Base-by-base conservation (phyloP, 1,284 basidiomycete genomes). In the Boletus smithii region DNA sequence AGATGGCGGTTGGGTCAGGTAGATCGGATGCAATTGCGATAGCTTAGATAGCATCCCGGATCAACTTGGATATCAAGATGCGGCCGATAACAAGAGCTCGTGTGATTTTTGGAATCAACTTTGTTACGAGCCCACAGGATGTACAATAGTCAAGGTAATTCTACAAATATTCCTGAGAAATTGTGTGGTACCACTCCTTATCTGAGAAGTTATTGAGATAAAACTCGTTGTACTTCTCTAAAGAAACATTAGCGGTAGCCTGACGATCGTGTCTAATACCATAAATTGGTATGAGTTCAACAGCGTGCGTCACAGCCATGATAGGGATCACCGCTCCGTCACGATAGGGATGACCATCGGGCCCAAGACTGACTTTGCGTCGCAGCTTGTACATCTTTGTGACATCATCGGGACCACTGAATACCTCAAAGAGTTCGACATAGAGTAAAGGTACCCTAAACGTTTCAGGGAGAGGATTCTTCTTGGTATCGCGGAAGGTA, bases 281-380 rank as follows among this genome's bases (percentile, higher is more conserved):
- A 26, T 49, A 54, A 10, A 45, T 14, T 3, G 11, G 46, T 5
- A 51, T 44, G 4, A 49, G 30, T 20, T 51, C 40, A 1, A 51
- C 26, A 8, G 46, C 38, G 1, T 45, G 39, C 1, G 9, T 38
- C 2, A 48, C 33, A 13, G 24, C 23, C 1, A n/a, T 44, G 26
- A 41, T 44, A 11, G 34, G 30, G 4, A 48, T 32, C 13, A 44
- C 20, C 1, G 8, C 9, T 1, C 2, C n/a, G 0, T 7, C 29
- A 23, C 8, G 5, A 2, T 33, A 13, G 5, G 3, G 1, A 3
- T 14, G 4, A 26, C 41, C 37, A 7, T 44, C 18, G 6, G 14
- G 14, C 6, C 16, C 11, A 5, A 8, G 4, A 11, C 0, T 22
- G 4, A n/a, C 0, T n/a, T 22, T 20, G 16, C 22, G 7, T 29